Evolutionary conservation across 306 rosid genomes (phyloP).

Genomic region (Parietaria judaica): DNA sequence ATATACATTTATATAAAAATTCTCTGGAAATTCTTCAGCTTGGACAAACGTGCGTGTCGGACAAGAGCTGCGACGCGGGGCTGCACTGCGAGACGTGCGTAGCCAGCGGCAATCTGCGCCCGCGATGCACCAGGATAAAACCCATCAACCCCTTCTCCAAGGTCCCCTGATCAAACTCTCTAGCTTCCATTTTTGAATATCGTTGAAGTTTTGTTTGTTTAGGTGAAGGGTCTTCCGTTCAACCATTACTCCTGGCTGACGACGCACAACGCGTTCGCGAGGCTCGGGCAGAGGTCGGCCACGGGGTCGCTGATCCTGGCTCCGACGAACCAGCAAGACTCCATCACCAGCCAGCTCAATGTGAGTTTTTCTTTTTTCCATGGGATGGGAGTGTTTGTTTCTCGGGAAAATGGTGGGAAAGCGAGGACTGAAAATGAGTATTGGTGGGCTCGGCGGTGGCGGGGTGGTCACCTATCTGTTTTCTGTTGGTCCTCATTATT

Average conservation of each 20-base stretch:
- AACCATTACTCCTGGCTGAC: conserved; percentile 87
- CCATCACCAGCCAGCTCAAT: conserved; percentile 72
- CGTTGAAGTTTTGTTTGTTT: background rate
- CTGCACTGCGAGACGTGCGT: conserved; percentile 86
- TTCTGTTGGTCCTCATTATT: too few species aligned
- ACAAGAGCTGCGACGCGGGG: conserved; percentile 53
- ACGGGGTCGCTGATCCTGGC: conserved; percentile 54
- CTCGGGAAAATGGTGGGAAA: conserved; percentile 5
- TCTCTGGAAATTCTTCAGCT: conserved; percentile 30
- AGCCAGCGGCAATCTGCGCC: conserved; percentile 52
- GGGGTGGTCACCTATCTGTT: background rate
- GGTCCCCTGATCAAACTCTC: conserved; percentile 13
- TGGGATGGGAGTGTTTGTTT: conserved; percentile 13
- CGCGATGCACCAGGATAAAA: conserved; percentile 71
- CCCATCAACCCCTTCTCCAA: conserved; percentile 60
- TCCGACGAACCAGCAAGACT: conserved; percentile 77
- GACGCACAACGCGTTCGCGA: conserved; percentile 76
- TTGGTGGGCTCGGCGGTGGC: background rate
- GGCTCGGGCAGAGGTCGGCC: conserved; percentile 53
- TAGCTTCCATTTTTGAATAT: background rate
- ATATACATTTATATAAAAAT: background rate
- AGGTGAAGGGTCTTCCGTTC: conserved; percentile 73
- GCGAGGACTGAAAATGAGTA: background rate
- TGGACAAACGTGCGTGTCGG: conserved; percentile 43
- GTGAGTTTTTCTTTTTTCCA: conserved; percentile 29